These are phyloP conservation scores for Suillus placidus DNA, from an alignment of 768 basidiomycete species.

Conservation along the genomic window DNA sequence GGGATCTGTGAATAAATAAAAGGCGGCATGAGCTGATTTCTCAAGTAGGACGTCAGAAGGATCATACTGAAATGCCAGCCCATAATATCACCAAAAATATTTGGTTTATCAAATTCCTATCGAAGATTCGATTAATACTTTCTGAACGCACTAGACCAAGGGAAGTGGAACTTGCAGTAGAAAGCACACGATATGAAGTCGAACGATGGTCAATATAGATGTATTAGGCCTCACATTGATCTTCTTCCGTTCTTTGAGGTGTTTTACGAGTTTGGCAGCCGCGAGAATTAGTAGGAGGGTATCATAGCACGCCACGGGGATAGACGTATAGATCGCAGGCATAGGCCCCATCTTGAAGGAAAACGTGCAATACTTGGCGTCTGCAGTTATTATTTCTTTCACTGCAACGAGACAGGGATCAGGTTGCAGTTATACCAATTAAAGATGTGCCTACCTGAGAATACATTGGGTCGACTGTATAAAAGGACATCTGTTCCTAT, in stretches of 20 bases:
- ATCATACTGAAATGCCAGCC: not conserved
- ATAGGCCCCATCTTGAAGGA: not conserved
- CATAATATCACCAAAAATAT: conserved; percentile 1
- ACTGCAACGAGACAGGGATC: not conserved
- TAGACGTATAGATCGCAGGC: not conserved
- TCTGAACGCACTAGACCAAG: not conserved
- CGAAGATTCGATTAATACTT: not conserved
- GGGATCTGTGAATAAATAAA: not conserved
- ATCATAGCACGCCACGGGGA: not conserved
- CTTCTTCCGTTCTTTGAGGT: not conserved
- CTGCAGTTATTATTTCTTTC: not conserved
- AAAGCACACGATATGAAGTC: not conserved
- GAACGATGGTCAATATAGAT: not conserved
- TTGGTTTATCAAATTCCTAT: not conserved
- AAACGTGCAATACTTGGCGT: not conserved
- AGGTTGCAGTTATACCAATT: not conserved
- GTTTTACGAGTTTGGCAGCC: not conserved
- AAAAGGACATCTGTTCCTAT: not conserved
- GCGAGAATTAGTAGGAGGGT: not conserved
- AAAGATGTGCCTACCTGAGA: not conserved
- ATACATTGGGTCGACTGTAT: not conserved
- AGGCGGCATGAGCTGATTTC: not conserved
- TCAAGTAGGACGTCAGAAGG: not conserved
- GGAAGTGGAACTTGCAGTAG: not conserved
- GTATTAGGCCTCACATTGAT: not conserved